These are phyloP conservation scores for Xylaria curta DNA, from an alignment of 495 filamentous ascomycete genomes.

Conservation along the genomic window DNA sequence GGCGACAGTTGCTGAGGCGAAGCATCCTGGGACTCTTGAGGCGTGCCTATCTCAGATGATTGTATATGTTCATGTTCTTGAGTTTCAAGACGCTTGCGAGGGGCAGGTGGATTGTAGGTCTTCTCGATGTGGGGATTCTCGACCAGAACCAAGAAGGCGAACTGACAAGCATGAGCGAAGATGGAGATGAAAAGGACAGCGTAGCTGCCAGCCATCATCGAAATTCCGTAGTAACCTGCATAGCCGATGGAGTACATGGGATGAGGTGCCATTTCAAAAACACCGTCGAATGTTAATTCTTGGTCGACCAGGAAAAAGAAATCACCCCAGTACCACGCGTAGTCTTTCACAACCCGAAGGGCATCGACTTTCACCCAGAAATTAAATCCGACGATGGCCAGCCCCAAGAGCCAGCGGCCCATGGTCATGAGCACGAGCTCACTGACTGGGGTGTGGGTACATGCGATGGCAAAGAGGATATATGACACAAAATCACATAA, in stretches of 20 bases:
- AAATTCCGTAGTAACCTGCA: constrained; percentile 97
- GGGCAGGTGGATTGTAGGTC: constrained; percentile 90
- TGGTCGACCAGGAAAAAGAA: constrained; percentile 99
- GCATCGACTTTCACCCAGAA: constrained; percentile 99
- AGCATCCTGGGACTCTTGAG: constrained; percentile 6
- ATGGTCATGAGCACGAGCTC: constrained; percentile 73
- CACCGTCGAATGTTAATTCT: constrained; percentile 96
- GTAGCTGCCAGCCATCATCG: constrained; percentile 98
- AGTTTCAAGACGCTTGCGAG: constrained; percentile 60
- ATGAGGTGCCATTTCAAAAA: constrained; percentile 98
- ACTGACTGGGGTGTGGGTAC: constrained; percentile 71
- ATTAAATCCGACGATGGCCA: constrained; percentile 88
- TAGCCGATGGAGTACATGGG: constrained; percentile 99
- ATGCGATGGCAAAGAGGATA: constrained; percentile 92
- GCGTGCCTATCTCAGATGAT: constrained; percentile 20
- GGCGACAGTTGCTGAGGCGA: constrained; percentile 50
- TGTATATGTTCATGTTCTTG: constrained; percentile 25
- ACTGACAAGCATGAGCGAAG: constrained; percentile 91
- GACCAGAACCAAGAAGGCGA: constrained; percentile 85
- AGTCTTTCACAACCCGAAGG: constrained; percentile 98
- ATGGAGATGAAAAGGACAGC: constrained; percentile 96
- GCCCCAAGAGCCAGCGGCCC: constrained; percentile 81
- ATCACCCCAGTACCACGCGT: constrained; percentile 99
- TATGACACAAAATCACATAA: constrained; percentile 99
- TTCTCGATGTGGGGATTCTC: constrained; percentile 99